Evolutionary conservation across 768 basidiomycete species (phyloP), one percentile per base, ranked within the genome.

Genomic region (Naganishia onofrii): DNA sequence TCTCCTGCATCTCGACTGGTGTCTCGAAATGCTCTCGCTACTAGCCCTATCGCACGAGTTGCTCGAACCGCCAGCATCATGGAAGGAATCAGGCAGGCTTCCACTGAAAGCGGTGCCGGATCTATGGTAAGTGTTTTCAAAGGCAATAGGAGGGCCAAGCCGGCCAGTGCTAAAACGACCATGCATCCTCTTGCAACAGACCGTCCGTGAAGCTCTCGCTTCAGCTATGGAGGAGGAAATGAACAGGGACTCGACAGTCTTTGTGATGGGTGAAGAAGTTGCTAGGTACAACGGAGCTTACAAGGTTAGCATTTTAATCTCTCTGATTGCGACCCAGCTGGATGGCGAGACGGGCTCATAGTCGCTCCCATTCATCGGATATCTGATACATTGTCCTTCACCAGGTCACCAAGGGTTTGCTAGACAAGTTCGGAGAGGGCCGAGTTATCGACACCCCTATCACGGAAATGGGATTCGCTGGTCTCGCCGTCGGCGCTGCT

Each of bases 151-250:
- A 42, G 42, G 42, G 15, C 15, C 13, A 7, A 31, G 19, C 21
- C 10, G 54, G 29, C 5, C 1, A 29, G 54, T 6, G 29, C 54
- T 55, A 21, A 55, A 15, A 12, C 32, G 42, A 36, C n/a, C n/a
- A n/a, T n/a, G n/a, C 8, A 34, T 38, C 9, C 34, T 4, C 4
- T 7, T 58, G 3, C 34, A 15, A 23, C 34, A 80, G 94, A 98
- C 93, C 67, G 95, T 96, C 72, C 92, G 96, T 79, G 96, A 99
- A 68, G 96, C 96, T 53, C 89, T 99, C 73, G 98, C 97, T 83
- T 83, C 88, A 67, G 96, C 96, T 32, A 93, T 99, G 91, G 96
- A 97, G 84, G 96, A 99, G 84, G 96, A 99, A 84, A 98, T 99
- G 96, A 81, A 89, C 76, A 88, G 92, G 54, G 96, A 99, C 82